Evolutionary conservation across 805 yeast genomes (phyloP).

Genomic region (Suhomyces sp.): DNA sequence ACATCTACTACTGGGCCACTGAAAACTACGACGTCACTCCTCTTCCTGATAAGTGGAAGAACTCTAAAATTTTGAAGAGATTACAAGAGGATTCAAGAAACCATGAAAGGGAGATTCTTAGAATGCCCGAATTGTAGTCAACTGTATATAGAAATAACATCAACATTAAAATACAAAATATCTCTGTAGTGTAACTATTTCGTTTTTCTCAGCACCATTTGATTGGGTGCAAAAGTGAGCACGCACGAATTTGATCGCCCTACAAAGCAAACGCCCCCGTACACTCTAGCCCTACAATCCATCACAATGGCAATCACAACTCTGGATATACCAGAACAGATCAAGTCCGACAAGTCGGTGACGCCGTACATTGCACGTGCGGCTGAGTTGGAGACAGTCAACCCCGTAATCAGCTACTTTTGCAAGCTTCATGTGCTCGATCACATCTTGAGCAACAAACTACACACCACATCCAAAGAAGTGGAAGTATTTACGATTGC

Average conservation of each 20-base stretch:
- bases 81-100: slow-evolving; percentile 76
- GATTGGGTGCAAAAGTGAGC: not conserved
- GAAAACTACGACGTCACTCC: slow-evolving; percentile 77
- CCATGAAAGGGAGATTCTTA: slow-evolving; percentile 64
- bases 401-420: slow-evolving; percentile 71
- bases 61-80: slow-evolving; percentile 57
- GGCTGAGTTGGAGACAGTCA: slow-evolving; percentile 51
- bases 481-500: slow-evolving; percentile 57
- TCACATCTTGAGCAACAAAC: slow-evolving; percentile 55
- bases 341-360: slow-evolving; percentile 36
- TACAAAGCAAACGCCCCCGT: not conserved
- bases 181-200: not conserved
- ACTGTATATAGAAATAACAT: not conserved
- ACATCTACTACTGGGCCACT: slow-evolving; percentile 97
- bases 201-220: not conserved
- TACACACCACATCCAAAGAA: slow-evolving; percentile 55
- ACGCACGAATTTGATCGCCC: not conserved
- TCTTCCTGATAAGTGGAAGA: slow-evolving; percentile 81
- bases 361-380: slow-evolving; percentile 53
- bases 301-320: not conserved
- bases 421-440: slow-evolving; percentile 71
- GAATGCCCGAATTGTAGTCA: slow-evolving; percentile 67
- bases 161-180: too few relatives aligned
- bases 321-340: slow-evolving; percentile 20
- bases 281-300: not conserved